Conservation (phyloP, 139 green algal genomes). For the Micractinium conductrix region DNA sequence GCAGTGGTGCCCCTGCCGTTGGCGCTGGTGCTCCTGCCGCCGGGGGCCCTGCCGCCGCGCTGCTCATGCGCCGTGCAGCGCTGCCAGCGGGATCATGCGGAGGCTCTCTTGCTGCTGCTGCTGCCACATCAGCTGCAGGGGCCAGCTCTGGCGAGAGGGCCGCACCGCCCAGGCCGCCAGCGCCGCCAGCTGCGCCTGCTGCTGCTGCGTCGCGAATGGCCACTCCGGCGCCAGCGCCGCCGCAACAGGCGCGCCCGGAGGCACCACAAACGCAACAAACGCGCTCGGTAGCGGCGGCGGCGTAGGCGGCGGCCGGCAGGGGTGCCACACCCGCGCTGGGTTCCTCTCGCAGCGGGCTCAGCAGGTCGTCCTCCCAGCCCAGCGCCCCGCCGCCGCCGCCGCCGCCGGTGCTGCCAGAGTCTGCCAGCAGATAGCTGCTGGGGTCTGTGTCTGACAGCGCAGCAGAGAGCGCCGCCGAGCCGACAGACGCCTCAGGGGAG, state of each 20-base stretch:
- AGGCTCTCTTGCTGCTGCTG: background rate
- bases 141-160: background rate
- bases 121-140: background rate
- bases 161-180: slow-evolving; percentile 1
- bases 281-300: background rate
- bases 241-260: slow-evolving; percentile 13
- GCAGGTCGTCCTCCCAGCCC: background rate
- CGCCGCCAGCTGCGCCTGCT: slow-evolving; percentile 1
- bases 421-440: background rate
- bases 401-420: background rate
- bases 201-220: background rate
- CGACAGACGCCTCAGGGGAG: background rate
- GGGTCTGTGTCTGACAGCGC: background rate
- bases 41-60: background rate
- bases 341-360: background rate
- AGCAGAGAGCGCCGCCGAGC: background rate
- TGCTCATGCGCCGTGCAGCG: background rate
- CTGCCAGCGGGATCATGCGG: background rate
- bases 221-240: background rate
- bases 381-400: background rate
- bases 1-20: background rate
- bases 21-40: background rate
- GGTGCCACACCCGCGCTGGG: background rate
- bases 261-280: slow-evolving; percentile 29
- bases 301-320: background rate